Base-by-base conservation (phyloP, 106 monocot genomes). In the Hemerocallis citrina region DNA sequence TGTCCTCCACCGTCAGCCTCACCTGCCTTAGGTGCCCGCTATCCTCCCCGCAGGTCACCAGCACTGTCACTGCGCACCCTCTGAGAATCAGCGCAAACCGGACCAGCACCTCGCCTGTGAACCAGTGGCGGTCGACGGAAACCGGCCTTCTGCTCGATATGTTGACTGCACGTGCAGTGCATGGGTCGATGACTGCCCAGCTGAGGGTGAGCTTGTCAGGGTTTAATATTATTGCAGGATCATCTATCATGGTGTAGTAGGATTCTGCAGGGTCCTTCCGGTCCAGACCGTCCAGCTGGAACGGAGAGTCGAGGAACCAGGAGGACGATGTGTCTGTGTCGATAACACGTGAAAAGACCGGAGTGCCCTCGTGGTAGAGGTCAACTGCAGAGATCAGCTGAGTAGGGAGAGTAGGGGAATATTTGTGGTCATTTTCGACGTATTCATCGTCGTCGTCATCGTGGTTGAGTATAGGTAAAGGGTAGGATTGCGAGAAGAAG, bases 111-210 rank as follows among this genome's bases (percentile, higher is more conserved):
- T 87, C 95, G 0, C 83, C 86, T 0, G 81, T 76, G 76, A 68
- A 48, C 90, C 90, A 84, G 47, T 74, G 64, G 19, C 79, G 59
- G 30, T 81, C 74, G 12, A 84, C 64, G 8, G 79, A 30, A 0
- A 96, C 90, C 5, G 81, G 79, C 30, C 73, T 33, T 35, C 86
- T 58, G 76, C 90, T 86, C 16, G 86, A 90, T 19, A 81, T 7
- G 66, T 84, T 87, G 22, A 79, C 74, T 14, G 84, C 81, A 3
- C 72, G 68, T 10, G 45, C 14, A 0, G 36, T 32, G 0, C 32
- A 39, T 4, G 86, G 81, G 58, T 90, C 86, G 63, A 90, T 79
- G 22, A 87, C 48, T 1, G 84, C 52, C 95, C 95, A 96, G 79
- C 86, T 87, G 27, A 96, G 73, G 5, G 71, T 66, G 41, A 87